Evolutionary conservation across 116 monocot species (phyloP).

Genomic region (Phalaenopsis hybrid): DNA sequence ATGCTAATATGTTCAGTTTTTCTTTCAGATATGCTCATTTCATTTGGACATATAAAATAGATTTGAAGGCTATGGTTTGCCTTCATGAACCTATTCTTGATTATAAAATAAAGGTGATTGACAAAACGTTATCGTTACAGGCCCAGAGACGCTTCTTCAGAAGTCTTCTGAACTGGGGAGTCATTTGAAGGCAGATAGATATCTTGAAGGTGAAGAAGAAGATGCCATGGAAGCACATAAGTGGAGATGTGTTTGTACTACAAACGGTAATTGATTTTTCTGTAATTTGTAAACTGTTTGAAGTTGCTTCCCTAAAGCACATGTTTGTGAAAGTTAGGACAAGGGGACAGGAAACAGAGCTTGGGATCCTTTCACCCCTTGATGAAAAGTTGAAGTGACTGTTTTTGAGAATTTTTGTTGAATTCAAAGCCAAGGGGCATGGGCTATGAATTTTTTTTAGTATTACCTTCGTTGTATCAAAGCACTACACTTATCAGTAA

Average conservation of each 20-base stretch:
- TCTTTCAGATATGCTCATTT: background rate
- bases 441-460: background rate
- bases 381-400: background rate
- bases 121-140: slow-evolving; percentile 29
- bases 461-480: background rate
- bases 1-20: background rate
- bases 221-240: slow-evolving; percentile 73
- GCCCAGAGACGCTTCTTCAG: slow-evolving; percentile 69
- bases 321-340: background rate
- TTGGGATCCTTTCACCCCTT: background rate
- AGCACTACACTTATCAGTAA: background rate
- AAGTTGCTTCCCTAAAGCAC: background rate
- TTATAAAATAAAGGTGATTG: background rate
- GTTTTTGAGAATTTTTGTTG: background rate
- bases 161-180: slow-evolving; percentile 50
- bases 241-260: slow-evolving; percentile 72
- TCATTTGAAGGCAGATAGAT: slow-evolving; percentile 13
- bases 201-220: slow-evolving; percentile 45
- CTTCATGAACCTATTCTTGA: background rate
- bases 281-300: background rate
- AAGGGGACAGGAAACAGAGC: background rate
- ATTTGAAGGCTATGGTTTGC: background rate
- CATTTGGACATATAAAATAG: background rate
- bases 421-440: background rate
- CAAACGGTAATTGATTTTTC: slow-evolving; percentile 46